Percentiles rank a stretch among this genome's conserved stretches.
phyloP scores from a whole-genome alignment of 1,284 basidiomycete species.

The Ganoderma sinense region DNA sequence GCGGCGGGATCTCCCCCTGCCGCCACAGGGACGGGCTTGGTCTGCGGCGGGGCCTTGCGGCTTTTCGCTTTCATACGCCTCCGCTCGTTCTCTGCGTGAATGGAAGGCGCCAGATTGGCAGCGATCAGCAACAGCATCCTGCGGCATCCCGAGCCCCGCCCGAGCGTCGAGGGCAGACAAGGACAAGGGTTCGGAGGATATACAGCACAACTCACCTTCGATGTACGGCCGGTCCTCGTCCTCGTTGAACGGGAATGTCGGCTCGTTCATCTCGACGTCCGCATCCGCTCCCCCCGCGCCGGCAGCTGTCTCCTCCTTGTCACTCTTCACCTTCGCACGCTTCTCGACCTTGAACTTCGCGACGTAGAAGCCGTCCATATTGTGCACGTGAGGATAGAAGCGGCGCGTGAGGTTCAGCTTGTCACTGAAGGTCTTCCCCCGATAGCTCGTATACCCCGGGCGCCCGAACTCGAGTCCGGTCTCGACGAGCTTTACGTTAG shows the following conservation, averaged over 20 bases:
- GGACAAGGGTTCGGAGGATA: neutral
- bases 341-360: slow-evolving; percentile 97
- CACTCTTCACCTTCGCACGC: slow-evolving; percentile 61
- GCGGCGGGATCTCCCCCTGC: slow-evolving; percentile 29
- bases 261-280: slow-evolving; percentile 31
- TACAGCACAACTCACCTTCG: slow-evolving; percentile 57
- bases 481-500: slow-evolving; percentile 94
- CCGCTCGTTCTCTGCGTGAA: slow-evolving; percentile 67
- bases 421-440: slow-evolving; percentile 89
- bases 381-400: slow-evolving; percentile 91
- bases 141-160: slow-evolving; percentile 1
- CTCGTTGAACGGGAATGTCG: slow-evolving; percentile 60
- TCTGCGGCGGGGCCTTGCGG: slow-evolving; percentile 64
- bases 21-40: slow-evolving; percentile 32
- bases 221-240: slow-evolving; percentile 76
- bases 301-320: slow-evolving; percentile 39
- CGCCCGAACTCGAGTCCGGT: slow-evolving; percentile 94
- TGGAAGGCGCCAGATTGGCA: neutral
- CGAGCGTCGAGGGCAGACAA: neutral
- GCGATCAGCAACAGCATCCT: slow-evolving; percentile 14
- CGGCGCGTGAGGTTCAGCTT: slow-evolving; percentile 86
- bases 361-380: slow-evolving; percentile 99
- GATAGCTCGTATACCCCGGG: slow-evolving; percentile 90
- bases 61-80: slow-evolving; percentile 80
- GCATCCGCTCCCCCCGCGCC: slow-evolving; percentile 40